These are phyloP conservation scores for Daedalea quercina DNA, from an alignment of 768 basidiomycete species.

Conservation along the genomic window DNA sequence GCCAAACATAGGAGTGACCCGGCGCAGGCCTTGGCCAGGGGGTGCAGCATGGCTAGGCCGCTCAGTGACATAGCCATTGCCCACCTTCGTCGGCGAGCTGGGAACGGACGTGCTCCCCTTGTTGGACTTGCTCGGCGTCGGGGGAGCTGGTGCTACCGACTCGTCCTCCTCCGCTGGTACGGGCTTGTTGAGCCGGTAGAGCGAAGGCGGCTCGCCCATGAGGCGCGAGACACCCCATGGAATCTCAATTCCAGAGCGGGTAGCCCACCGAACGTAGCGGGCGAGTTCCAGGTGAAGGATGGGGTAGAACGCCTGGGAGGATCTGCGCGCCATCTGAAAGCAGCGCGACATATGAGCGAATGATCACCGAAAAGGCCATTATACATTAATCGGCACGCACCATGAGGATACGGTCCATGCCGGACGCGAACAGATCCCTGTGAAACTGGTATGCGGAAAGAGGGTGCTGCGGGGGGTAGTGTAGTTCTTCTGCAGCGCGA, in stretches of 20 bases:
- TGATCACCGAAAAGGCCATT: background rate
- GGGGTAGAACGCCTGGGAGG: slow-evolving; percentile 91
- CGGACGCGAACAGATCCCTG: slow-evolving; percentile 81
- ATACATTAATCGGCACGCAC: slow-evolving; percentile 38
- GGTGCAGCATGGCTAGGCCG: slow-evolving; percentile 1
- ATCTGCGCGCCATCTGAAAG: slow-evolving; percentile 84
- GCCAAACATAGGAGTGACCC: slow-evolving; percentile 19
- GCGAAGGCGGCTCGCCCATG: slow-evolving; percentile 68
- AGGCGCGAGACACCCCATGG: slow-evolving; percentile 79
- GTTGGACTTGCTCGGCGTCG: slow-evolving; percentile 3
- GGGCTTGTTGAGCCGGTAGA: slow-evolving; percentile 14
- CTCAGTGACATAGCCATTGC: background rate
- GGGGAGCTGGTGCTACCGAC: background rate
- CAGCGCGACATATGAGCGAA: background rate
- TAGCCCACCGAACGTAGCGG: slow-evolving; percentile 70
- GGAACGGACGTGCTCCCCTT: slow-evolving; percentile 6
- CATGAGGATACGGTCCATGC: slow-evolving; percentile 84
- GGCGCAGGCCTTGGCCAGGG: slow-evolving; percentile 5
- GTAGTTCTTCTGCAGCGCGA: slow-evolving; percentile 54
- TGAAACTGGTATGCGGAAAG: slow-evolving; percentile 82
- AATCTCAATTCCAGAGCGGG: slow-evolving; percentile 62
- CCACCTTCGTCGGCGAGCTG: slow-evolving; percentile 5
- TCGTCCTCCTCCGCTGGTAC: background rate
- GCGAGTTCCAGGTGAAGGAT: slow-evolving; percentile 90
- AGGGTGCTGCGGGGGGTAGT: slow-evolving; percentile 60